Conservation (phyloP, 352 stramenopile genomes). For the Phytopythium ostracodes region DNA sequence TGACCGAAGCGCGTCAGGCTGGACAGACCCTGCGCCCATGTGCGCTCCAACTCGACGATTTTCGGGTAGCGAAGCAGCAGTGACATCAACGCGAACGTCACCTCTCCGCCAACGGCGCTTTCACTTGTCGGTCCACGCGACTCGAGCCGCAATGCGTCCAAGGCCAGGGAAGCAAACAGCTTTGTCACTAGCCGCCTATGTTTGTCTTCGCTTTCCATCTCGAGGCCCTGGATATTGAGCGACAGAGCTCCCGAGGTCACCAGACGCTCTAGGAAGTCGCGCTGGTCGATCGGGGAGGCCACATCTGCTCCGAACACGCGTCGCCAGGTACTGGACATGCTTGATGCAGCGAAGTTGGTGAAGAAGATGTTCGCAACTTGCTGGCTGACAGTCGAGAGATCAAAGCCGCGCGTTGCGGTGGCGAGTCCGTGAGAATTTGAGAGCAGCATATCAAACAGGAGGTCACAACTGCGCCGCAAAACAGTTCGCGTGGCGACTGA, state of each 20-base stretch:
- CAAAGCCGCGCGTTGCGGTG: slow-evolving; percentile 28
- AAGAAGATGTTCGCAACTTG: slow-evolving; percentile 10
- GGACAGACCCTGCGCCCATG: slow-evolving; percentile 39
- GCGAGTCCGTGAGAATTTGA: slow-evolving; percentile 17
- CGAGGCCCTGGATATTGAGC: neutral
- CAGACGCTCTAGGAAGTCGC: neutral
- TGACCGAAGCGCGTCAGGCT: slow-evolving; percentile 32
- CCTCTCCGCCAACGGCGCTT: neutral
- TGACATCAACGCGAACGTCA: slow-evolving; percentile 43
- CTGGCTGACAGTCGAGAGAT: slow-evolving; percentile 21
- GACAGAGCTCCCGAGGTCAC: neutral
- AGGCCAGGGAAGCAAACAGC: slow-evolving; percentile 30
- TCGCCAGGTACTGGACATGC: slow-evolving; percentile 39
- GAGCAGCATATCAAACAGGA: slow-evolving; percentile 27
- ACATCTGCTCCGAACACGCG: slow-evolving; percentile 32
- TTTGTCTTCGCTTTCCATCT: neutral
- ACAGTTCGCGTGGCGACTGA: neutral
- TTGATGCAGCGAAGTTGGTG: slow-evolving; percentile 11
- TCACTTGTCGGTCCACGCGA: neutral
- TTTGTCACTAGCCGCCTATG: slow-evolving; percentile 14
- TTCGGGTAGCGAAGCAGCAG: slow-evolving; percentile 37
- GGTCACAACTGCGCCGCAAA: slow-evolving; percentile 22
- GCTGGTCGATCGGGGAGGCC: slow-evolving; percentile 29
- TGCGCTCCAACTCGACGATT: slow-evolving; percentile 45
- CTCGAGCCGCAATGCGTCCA: slow-evolving; percentile 44